Percentiles rank a stretch among this genome's conserved stretches.
These are phyloP conservation scores for Alternaria sp. DNA, from an alignment of 2,329 filamentous ascomycete genomes.

Conservation along the genomic window DNA sequence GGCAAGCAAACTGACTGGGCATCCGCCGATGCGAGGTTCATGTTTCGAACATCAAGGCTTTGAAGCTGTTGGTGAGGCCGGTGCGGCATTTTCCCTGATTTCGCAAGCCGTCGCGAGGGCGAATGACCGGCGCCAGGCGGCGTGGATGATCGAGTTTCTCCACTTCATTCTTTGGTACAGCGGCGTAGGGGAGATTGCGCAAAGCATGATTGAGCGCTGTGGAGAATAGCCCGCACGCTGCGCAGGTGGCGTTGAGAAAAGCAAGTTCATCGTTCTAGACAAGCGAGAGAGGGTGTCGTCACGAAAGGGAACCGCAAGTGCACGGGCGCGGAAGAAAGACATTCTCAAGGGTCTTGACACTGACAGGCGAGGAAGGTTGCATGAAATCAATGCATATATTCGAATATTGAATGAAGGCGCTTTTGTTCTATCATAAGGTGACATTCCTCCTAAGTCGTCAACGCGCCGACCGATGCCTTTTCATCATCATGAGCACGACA, in stretches of 20 bases:
- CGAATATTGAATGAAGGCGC: conserved; percentile 16
- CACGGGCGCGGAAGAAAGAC: background rate
- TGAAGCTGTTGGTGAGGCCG: background rate
- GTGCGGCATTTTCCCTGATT: background rate
- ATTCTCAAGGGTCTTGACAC: background rate
- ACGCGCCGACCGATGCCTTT: conserved; percentile 22
- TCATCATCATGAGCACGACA: conserved; percentile 20
- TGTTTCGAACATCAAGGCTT: conserved; percentile 12
- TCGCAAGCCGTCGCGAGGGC: background rate
- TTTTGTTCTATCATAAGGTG: conserved; percentile 16
- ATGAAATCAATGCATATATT: conserved; percentile 17
- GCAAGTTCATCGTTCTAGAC: background rate
- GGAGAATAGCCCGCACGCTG: background rate
- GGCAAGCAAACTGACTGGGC: conserved; percentile 11
- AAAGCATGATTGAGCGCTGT: background rate
- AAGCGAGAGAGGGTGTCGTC: background rate
- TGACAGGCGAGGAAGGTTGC: background rate
- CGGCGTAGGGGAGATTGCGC: background rate
- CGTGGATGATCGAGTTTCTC: background rate
- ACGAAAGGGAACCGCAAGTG: background rate
- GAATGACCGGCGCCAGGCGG: background rate
- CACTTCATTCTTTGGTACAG: background rate
- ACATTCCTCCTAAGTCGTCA: background rate
- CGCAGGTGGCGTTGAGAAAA: background rate
- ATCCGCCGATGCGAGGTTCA: background rate